These are phyloP conservation scores for Poa annua DNA, from an alignment of 176 grass and related monocot species.

Conservation along the genomic window DNA sequence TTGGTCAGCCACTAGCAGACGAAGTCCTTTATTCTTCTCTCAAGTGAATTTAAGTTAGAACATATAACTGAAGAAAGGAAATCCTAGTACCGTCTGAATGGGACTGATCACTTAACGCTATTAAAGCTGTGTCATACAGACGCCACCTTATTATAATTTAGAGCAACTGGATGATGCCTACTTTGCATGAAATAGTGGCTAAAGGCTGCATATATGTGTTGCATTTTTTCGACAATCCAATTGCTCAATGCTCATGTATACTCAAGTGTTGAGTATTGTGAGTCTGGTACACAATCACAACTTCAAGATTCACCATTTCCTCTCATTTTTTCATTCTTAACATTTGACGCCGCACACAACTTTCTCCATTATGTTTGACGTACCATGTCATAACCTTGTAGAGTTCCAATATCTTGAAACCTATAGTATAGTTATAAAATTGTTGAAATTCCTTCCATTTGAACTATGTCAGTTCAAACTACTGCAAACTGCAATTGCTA, in stretches of 20 bases:
- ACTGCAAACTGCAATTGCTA: constrained; percentile 2
- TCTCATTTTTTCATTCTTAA: background rate
- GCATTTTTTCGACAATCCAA: background rate
- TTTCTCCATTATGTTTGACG: background rate
- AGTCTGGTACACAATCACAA: background rate
- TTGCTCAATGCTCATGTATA: background rate
- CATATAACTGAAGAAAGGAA: background rate
- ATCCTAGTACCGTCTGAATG: background rate
- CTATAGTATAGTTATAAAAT: background rate
- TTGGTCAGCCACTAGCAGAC: background rate
- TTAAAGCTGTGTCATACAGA: background rate
- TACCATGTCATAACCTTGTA: background rate
- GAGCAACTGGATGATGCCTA: background rate
- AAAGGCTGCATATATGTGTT: background rate
- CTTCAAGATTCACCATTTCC: background rate
- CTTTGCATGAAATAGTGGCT: background rate
- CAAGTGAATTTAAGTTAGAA: background rate
- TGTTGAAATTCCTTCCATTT: background rate
- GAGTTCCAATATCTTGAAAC: background rate
- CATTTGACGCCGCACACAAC: background rate
- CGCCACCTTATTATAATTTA: background rate
- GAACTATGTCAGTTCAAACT: constrained; percentile 1
- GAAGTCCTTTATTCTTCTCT: background rate
- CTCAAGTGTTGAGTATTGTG: background rate
- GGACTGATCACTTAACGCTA: background rate